phyloP scores from a whole-genome alignment of 73 alveolate genomes.

The Tetrahymena thermophila region DNA sequence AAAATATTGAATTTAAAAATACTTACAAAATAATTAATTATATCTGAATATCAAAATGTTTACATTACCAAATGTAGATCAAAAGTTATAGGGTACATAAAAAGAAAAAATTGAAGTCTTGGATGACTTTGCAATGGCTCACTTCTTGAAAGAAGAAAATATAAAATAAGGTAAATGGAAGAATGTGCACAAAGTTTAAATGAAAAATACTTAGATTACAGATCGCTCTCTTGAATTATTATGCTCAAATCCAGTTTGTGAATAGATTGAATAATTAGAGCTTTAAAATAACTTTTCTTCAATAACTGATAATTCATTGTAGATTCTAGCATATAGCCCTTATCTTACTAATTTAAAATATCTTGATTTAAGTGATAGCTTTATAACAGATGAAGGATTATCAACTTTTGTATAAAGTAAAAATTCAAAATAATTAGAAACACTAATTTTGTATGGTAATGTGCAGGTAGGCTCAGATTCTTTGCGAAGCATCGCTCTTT shows the following conservation, averaged over 20 bases:
- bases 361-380: background rate
- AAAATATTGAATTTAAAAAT: background rate
- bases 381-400: background rate
- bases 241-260: background rate
- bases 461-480: background rate
- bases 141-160: background rate
- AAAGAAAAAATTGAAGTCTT: background rate
- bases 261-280: background rate
- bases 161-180: background rate
- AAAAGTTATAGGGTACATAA: background rate
- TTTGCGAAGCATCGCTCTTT: background rate
- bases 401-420: background rate
- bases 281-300: background rate
- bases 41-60: background rate
- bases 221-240: background rate
- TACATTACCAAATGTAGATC: background rate
- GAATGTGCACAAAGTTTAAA: background rate
- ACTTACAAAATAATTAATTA: background rate
- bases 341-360: background rate
- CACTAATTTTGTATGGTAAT: background rate
- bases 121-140: background rate
- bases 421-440: background rate
- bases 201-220: background rate
- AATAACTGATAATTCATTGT: background rate
- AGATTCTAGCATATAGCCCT: background rate